A percentile compares a stretch with the other conserved stretches of the same genome.
Conservation (phyloP, 805 yeast species). For the Lachancea quebecensis region DNA sequence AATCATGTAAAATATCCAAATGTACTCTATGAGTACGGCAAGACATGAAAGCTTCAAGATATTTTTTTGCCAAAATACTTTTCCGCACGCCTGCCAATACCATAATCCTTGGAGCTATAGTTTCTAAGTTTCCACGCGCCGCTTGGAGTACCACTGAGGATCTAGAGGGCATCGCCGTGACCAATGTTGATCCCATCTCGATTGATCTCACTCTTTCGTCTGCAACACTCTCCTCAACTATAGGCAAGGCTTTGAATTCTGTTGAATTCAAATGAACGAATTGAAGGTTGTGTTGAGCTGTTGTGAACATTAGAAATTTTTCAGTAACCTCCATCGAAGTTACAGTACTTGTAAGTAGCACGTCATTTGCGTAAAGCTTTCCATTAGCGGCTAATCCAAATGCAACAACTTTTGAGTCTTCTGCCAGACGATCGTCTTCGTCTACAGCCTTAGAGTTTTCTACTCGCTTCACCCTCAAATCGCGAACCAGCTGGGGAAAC, state of each 20-base stretch:
- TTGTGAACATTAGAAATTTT: slow-evolving; percentile 69
- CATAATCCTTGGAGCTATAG: slow-evolving; percentile 88
- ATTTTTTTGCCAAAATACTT: slow-evolving; percentile 50
- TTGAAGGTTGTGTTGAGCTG: slow-evolving; percentile 77
- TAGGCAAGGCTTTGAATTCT: slow-evolving; percentile 35
- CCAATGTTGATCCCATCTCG: slow-evolving; percentile 86
- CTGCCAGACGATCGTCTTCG: slow-evolving; percentile 25
- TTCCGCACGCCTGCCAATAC: slow-evolving; percentile 77
- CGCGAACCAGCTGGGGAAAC: slow-evolving; percentile 68
- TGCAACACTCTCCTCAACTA: slow-evolving; percentile 32
- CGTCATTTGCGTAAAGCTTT: slow-evolving; percentile 57
- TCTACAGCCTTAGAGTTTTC: slow-evolving; percentile 18
- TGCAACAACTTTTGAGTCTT: slow-evolving; percentile 33
- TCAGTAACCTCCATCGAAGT: slow-evolving; percentile 76
- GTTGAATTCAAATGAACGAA: slow-evolving; percentile 61
- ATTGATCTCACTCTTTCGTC: slow-evolving; percentile 86
- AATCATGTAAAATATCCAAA: slow-evolving; percentile 83
- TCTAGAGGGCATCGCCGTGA: slow-evolving; percentile 73
- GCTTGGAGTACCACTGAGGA: slow-evolving; percentile 85
- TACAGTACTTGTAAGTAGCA: slow-evolving; percentile 60
- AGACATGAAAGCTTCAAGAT: slow-evolving; percentile 65
- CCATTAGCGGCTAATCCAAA: slow-evolving; percentile 78
- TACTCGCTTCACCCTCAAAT: slow-evolving; percentile 41
- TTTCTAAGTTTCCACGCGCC: slow-evolving; percentile 92
- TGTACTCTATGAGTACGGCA: slow-evolving; percentile 92